Evolutionary conservation across 1,139 yeast genomes (phyloP).

Genomic region (Yamadazyma blattariae): DNA sequence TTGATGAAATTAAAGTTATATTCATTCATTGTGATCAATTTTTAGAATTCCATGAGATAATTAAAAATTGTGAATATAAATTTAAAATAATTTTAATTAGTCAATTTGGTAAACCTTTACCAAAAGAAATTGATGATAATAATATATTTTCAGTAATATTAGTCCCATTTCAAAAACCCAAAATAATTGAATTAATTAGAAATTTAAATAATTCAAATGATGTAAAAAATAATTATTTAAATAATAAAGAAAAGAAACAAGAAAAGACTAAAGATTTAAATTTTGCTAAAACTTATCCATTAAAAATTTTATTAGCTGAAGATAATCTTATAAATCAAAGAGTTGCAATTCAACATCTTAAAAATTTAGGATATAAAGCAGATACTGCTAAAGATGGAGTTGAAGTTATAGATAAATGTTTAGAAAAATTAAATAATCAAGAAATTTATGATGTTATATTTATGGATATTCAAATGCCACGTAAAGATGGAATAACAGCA

Average conservation of each 20-base stretch:
- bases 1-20: slow-evolving; percentile 5
- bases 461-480: slow-evolving; percentile 59
- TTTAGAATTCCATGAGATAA: slow-evolving; percentile 13
- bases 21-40: slow-evolving; percentile 21
- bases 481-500: slow-evolving; percentile 51
- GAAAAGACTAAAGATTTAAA: no score
- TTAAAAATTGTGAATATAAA: no score
- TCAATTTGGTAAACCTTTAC: slow-evolving; percentile 29
- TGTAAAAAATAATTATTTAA: background rate
- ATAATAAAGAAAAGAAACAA: background rate
- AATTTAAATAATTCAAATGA: slow-evolving; percentile 4
- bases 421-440: slow-evolving; percentile 22
- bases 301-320: slow-evolving; percentile 49
- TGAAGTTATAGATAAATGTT: slow-evolving; percentile 44
- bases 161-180: slow-evolving; percentile 32
- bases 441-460: slow-evolving; percentile 46
- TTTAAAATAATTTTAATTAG: slow-evolving; percentile 21
- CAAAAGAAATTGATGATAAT: slow-evolving; percentile 20
- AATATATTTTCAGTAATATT: slow-evolving; percentile 25
- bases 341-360: slow-evolving; percentile 51
- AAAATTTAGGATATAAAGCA: slow-evolving; percentile 50
- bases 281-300: slow-evolving; percentile 35
- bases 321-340: slow-evolving; percentile 50
- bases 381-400: slow-evolving; percentile 58
- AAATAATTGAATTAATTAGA: slow-evolving; percentile 22